Evolutionary conservation across 169 alveolate genomes (phyloP).

Genomic region (Plasmodium billcollinsi): DNA sequence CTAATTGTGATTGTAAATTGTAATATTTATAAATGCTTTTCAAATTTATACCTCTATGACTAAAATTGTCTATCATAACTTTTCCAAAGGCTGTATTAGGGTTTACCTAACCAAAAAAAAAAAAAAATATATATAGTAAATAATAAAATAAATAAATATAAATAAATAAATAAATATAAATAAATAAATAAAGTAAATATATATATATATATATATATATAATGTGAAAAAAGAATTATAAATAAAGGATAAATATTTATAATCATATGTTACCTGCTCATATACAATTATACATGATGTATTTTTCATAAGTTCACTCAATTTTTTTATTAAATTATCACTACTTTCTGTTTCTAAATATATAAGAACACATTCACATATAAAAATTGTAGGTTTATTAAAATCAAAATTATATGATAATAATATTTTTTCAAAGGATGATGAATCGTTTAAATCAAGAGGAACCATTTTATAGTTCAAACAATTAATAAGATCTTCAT

Average conservation of each 20-base stretch:
- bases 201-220: neutral
- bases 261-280: slow-evolving; percentile 59
- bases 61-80: slow-evolving; percentile 63
- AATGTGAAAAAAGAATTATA: neutral
- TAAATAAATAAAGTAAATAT: slow-evolving; percentile 1
- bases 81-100: slow-evolving; percentile 77
- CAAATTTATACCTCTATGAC: slow-evolving; percentile 47
- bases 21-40: slow-evolving; percentile 71
- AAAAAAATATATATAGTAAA: neutral
- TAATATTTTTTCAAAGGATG: slow-evolving; percentile 24
- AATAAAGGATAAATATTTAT: neutral
- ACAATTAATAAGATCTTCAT: slow-evolving; percentile 48
- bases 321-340: slow-evolving; percentile 44
- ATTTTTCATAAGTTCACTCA: slow-evolving; percentile 60
- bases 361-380: slow-evolving; percentile 80
- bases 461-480: slow-evolving; percentile 70
- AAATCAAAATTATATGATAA: slow-evolving; percentile 34
- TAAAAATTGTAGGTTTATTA: slow-evolving; percentile 74
- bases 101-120: slow-evolving; percentile 24
- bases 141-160: neutral
- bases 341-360: slow-evolving; percentile 74
- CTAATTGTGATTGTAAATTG: slow-evolving; percentile 30
- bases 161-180: neutral
- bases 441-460: slow-evolving; percentile 34
- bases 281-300: slow-evolving; percentile 74